These are phyloP conservation scores for Naganishia friedmannii DNA, from an alignment of 768 basidiomycete species.

Conservation along the genomic window DNA sequence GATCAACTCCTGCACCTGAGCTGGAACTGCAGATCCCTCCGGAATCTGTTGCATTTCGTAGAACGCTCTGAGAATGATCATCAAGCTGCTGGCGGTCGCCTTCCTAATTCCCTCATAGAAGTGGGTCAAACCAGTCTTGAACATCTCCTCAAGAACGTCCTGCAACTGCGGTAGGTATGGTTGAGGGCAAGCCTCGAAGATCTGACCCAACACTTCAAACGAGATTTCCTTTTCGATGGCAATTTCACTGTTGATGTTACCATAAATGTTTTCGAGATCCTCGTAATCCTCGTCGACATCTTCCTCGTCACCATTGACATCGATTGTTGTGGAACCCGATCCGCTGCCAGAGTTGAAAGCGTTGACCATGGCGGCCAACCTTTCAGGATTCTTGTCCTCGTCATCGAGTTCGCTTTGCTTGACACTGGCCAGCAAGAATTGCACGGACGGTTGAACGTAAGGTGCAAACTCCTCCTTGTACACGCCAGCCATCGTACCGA, in stretches of 20 bases:
- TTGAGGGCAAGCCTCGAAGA: slow-evolving; percentile 74
- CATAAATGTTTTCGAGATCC: slow-evolving; percentile 56
- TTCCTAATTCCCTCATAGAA: slow-evolving; percentile 98
- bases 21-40: slow-evolving; percentile 74
- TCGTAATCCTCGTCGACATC: slow-evolving; percentile 71
- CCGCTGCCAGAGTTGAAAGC: slow-evolving; percentile 67
- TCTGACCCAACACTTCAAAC: slow-evolving; percentile 86
- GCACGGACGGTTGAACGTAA: slow-evolving; percentile 81
- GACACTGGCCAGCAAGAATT: slow-evolving; percentile 76
- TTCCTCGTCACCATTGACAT: slow-evolving; percentile 58
- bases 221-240: slow-evolving; percentile 99
- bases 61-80: slow-evolving; percentile 85
- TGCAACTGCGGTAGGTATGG: slow-evolving; percentile 93
- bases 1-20: slow-evolving; percentile 74
- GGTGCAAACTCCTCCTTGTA: slow-evolving; percentile 89
- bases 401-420: slow-evolving; percentile 79
- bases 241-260: slow-evolving; percentile 90
- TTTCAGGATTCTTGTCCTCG: slow-evolving; percentile 47
- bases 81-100: slow-evolving; percentile 78
- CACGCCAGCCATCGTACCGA: slow-evolving; percentile 95
- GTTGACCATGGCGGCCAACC: slow-evolving; percentile 55
- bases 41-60: slow-evolving; percentile 78
- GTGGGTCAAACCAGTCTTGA: slow-evolving; percentile 65
- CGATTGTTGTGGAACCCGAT: slow-evolving; percentile 57
- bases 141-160: slow-evolving; percentile 64